Evolutionary conservation across 345 rosid genomes (phyloP).

Genomic region (Citrus medica): DNA sequence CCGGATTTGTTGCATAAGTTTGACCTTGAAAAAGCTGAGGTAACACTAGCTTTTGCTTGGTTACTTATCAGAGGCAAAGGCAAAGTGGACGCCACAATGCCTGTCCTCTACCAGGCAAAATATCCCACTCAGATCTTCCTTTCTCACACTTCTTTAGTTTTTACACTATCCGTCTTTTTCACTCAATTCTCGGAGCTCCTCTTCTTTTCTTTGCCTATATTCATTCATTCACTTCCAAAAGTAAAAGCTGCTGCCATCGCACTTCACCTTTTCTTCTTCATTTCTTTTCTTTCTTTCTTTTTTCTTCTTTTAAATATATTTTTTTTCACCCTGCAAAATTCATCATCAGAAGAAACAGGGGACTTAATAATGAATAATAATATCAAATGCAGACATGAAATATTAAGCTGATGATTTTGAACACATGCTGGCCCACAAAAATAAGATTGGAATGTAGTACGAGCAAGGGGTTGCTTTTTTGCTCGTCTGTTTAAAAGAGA

Average conservation of each 20-base stretch:
- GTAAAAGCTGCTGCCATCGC: constrained; percentile 31
- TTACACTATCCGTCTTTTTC: constrained; percentile 29
- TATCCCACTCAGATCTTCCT: constrained; percentile 59
- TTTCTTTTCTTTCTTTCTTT: neutral
- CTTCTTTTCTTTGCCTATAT: neutral
- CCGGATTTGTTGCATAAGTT: constrained; percentile 20
- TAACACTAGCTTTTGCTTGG: neutral
- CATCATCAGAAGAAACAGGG: neutral
- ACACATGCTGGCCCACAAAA: neutral
- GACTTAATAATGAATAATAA: neutral
- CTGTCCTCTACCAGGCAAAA: constrained; percentile 48
- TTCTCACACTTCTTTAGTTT: constrained; percentile 16
- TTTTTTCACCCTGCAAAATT: constrained; percentile 29
- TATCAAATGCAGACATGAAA: neutral
- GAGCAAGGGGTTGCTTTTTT: neutral
- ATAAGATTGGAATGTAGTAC: too few relatives aligned
- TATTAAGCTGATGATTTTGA: neutral
- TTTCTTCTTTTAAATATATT: neutral
- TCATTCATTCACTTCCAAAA: constrained; percentile 18
- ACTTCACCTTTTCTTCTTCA: constrained; percentile 24
- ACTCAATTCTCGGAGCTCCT: constrained; percentile 6
- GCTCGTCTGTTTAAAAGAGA: neutral
- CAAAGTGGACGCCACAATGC: constrained; percentile 50
- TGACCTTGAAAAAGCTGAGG: constrained; percentile 31
- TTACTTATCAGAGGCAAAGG: constrained; percentile 31